Evolutionary conservation across 768 basidiomycete genomes (phyloP).

Genomic region (Mycena floridula): DNA sequence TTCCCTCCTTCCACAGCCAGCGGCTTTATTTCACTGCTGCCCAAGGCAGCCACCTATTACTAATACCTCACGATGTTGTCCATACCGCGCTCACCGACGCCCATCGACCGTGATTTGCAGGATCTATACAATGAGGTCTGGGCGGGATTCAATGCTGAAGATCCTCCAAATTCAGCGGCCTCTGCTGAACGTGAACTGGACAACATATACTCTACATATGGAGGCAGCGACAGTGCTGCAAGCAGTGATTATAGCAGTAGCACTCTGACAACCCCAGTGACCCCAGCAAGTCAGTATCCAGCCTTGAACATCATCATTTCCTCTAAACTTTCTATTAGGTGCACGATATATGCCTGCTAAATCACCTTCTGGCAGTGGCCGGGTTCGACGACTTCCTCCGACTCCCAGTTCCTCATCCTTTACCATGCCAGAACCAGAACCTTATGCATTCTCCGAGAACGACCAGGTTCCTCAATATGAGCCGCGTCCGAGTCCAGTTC

Average conservation of each 20-base stretch:
- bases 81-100: background rate
- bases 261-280: too few species aligned
- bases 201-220: constrained; percentile 32
- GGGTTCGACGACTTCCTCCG: constrained; percentile 35
- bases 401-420: constrained; percentile 25
- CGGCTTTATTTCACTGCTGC: too few species aligned
- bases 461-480: too few species aligned
- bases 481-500: too few species aligned
- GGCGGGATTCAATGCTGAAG: constrained; percentile 54
- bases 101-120: constrained; percentile 61
- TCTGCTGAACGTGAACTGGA: constrained; percentile 28
- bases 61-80: too few species aligned
- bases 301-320: background rate
- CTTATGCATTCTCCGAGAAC: too few species aligned
- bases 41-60: too few species aligned
- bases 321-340: background rate
- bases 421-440: constrained; percentile 39
- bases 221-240: constrained; percentile 13
- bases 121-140: constrained; percentile 73
- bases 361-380: background rate
- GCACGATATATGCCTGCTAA: too few species aligned
- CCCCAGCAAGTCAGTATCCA: background rate
- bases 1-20: too few species aligned
- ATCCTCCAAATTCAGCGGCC: background rate
- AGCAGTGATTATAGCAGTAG: too few species aligned